These are phyloP conservation scores for Astrephomene gubernaculifera DNA, from an alignment of 139 green algal genomes.

Conservation along the genomic window DNA sequence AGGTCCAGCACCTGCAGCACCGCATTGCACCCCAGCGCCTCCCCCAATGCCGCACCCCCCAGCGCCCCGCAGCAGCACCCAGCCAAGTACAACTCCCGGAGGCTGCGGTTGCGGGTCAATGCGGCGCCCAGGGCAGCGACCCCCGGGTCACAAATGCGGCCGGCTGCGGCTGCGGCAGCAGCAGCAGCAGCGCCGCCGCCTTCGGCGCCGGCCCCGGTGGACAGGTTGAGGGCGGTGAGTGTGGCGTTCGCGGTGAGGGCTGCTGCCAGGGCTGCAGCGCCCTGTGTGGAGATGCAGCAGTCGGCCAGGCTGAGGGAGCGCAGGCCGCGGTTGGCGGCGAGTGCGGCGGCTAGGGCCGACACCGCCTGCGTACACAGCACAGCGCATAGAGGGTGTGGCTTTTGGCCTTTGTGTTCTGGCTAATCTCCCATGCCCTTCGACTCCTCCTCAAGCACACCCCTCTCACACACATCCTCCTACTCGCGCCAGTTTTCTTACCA, in stretches of 20 bases:
- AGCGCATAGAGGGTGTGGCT: too few species aligned
- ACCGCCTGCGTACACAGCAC: neutral
- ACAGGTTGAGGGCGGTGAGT: constrained; percentile 33
- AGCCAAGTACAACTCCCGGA: constrained; percentile 12
- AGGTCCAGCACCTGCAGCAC: constrained; percentile 27
- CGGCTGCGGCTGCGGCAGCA: neutral
- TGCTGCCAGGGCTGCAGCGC: constrained; percentile 1
- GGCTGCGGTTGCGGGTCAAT: neutral
- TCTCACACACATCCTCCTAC: too few species aligned
- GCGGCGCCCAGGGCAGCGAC: constrained; percentile 11
- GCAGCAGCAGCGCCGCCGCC: neutral
- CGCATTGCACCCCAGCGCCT: neutral
- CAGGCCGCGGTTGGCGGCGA: constrained; percentile 25
- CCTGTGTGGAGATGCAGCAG: constrained; percentile 4
- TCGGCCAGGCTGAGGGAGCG: constrained; percentile 23
- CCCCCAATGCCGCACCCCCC: neutral
- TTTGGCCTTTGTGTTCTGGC: too few species aligned
- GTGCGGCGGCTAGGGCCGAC: constrained; percentile 12
- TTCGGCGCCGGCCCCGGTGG: neutral
- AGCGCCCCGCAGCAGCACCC: neutral
- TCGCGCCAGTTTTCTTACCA: too few species aligned
- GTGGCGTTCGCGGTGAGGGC: constrained; percentile 11
- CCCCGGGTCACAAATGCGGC: constrained; percentile 10
- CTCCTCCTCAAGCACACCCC: too few species aligned
- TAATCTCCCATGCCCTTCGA: too few species aligned